These are phyloP conservation scores for Anaeromyces robustus DNA, from an alignment of 192 early-diverging fungal genomes.

Conservation along the genomic window DNA sequence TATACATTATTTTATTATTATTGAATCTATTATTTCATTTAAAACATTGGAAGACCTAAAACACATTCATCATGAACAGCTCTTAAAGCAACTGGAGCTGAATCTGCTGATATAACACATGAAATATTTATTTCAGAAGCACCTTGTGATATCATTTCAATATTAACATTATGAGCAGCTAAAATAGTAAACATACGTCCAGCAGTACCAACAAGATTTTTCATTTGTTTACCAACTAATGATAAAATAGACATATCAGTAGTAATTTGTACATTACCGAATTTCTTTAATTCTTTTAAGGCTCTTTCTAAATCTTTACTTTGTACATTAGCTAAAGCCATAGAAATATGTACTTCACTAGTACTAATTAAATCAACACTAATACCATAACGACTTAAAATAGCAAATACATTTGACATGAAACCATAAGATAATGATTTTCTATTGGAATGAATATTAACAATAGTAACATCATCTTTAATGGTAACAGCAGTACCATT, in stretches of 20 bases:
- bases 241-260: slow-evolving; percentile 89
- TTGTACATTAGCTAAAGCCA: slow-evolving; percentile 46
- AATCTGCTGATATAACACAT: slow-evolving; percentile 74
- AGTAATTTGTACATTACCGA: slow-evolving; percentile 71
- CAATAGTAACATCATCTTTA: slow-evolving; percentile 87
- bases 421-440: slow-evolving; percentile 93
- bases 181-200: slow-evolving; percentile 86
- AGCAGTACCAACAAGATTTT: slow-evolving; percentile 90
- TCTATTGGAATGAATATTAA: slow-evolving; percentile 95
- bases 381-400: slow-evolving; percentile 81
- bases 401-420: slow-evolving; percentile 87
- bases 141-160: slow-evolving; percentile 99
- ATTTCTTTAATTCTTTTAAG: slow-evolving; percentile 56
- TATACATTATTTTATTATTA: too few relatives aligned
- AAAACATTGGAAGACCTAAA: background rate
- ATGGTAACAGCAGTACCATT: slow-evolving; percentile 84
- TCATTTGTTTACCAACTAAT: slow-evolving; percentile 90
- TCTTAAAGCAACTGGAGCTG: slow-evolving; percentile 55
- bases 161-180: slow-evolving; percentile 76
- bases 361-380: slow-evolving; percentile 88
- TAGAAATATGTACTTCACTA: slow-evolving; percentile 81
- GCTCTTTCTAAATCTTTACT: slow-evolving; percentile 55
- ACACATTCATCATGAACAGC: slow-evolving; percentile 73
- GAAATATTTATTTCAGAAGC: slow-evolving; percentile 97
- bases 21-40: too few relatives aligned